A percentile compares a stretch with the other conserved stretches of the same genome.
These are phyloP conservation scores for Diplodia intermedia DNA, from an alignment of 2,329 filamentous ascomycete genomes.

Conservation along the genomic window DNA sequence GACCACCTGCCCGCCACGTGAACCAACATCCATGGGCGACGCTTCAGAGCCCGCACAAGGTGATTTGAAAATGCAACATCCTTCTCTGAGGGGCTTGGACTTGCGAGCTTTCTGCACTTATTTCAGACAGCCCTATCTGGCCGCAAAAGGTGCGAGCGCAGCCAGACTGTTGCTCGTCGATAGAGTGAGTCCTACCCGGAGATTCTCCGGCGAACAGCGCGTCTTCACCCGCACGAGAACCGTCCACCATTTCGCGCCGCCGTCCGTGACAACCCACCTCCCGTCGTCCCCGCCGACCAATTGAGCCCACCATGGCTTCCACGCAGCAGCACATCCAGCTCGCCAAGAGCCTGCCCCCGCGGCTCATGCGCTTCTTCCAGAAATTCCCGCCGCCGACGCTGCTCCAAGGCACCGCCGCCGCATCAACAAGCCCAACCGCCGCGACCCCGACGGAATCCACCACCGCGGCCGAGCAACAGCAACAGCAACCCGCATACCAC, in stretches of 20 bases:
- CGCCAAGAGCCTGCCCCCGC: slow-evolving; percentile 75
- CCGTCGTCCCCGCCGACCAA: slow-evolving; percentile 5
- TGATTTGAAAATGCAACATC: background rate
- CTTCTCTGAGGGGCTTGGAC: rapidly evolving
- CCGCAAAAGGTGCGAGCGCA: background rate
- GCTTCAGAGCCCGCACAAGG: background rate
- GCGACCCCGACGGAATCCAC: slow-evolving; percentile 49
- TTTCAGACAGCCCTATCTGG: too few species aligned
- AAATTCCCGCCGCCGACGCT: slow-evolving; percentile 77
- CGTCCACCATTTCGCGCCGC: slow-evolving; percentile 8
- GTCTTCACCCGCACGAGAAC: background rate
- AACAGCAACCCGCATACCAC: slow-evolving; percentile 58
- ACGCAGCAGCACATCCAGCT: slow-evolving; percentile 55
- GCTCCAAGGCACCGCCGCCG: slow-evolving; percentile 46
- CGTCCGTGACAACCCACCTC: background rate
- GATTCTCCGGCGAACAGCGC: slow-evolving; percentile 11
- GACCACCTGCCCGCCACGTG: slow-evolving; percentile 26
- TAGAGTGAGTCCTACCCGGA: slow-evolving; percentile 6
- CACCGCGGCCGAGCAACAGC: slow-evolving; percentile 34
- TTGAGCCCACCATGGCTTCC: slow-evolving; percentile 37
- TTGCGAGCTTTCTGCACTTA: background rate
- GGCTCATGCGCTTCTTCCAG: slow-evolving; percentile 84
- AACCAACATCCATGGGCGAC: background rate
- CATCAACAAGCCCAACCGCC: slow-evolving; percentile 36
- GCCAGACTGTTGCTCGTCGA: background rate